Evolutionary conservation across 1,139 yeast species (phyloP), one percentile per base, ranked within the genome.

Genomic region (Blastobotrys illinoisensis): DNA sequence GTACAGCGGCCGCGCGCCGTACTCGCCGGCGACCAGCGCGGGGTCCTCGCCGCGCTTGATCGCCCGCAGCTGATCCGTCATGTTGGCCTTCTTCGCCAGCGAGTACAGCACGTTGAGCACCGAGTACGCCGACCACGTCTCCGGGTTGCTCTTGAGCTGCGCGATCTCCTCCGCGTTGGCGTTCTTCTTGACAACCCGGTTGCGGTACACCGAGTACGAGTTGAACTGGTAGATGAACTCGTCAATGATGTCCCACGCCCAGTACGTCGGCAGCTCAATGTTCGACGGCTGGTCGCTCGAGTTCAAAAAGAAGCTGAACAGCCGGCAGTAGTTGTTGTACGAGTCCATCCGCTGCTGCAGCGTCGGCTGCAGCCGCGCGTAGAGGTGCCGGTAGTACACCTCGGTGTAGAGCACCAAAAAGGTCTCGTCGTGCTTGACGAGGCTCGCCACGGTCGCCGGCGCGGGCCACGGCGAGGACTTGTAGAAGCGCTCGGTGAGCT

Each of bases 201-300:
- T 67, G 57, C 77, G 71, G 68, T 71, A 76, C 52, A 72, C 65
- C 53, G 77, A 70, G 58, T 75, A 77, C 59, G 72, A 68, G 63
- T 76, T 76, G 69, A 74, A 77, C 64, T 77, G 81, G 62, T 77
- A 77, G 61, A 77, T 76, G 64, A 77, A 77, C 65, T 77, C 81
- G 58, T 77, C 81, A 59, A 77, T 71, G 57, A 77, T 75, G 55
- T 77, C 80, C 80, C 80, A 77, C 32, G 75, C 69, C 80, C 80
- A 77, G 62, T 74, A 70, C 57, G 69, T 71, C 50, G 81, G 80
- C 49, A 77, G 64, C 61, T 77, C 80, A 53, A 75, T 68, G 49
- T 72, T 72, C 19, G 71, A 74, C 28, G 79, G 78, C 23, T 71
- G 74, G 53, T 72, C 74, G 11, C 51, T 47, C 46, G 71, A 67